Conservation (phyloP, 495 filamentous ascomycete genomes). For the Penicillium samsonianum region DNA sequence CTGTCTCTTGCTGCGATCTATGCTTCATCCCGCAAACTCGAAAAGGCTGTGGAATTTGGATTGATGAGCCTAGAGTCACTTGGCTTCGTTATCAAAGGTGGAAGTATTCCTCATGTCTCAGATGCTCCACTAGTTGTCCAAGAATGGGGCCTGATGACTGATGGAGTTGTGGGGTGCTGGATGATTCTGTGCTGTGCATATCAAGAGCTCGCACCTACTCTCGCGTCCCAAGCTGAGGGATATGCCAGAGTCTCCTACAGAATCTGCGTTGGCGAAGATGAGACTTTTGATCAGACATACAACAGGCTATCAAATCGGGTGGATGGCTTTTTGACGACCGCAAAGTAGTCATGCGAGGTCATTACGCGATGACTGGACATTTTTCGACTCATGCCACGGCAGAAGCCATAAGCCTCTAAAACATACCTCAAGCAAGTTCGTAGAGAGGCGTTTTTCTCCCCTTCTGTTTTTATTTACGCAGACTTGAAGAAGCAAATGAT, state of each 20-base stretch:
- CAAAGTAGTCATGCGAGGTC: too few relatives aligned
- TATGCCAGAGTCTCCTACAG: constrained; percentile 44
- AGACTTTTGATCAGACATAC: constrained; percentile 39
- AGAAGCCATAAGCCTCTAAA: too few relatives aligned
- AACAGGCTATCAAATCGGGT: constrained; percentile 16
- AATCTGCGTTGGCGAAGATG: constrained; percentile 47
- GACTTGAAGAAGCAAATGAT: too few relatives aligned
- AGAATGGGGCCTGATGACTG: constrained; percentile 42
- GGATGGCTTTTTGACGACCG: constrained; percentile 14
- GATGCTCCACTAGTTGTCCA: constrained; percentile 32
- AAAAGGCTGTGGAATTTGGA: constrained; percentile 13
- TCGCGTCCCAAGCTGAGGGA: constrained; percentile 27
- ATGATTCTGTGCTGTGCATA: constrained; percentile 36
- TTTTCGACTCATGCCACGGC: too few relatives aligned
- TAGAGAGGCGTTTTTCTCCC: background rate
- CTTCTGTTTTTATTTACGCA: too few relatives aligned
- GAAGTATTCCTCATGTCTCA: constrained; percentile 15
- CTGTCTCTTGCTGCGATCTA: constrained; percentile 30
- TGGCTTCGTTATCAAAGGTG: constrained; percentile 44
- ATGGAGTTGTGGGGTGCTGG: constrained; percentile 37
- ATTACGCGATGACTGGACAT: too few relatives aligned
- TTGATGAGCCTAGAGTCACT: constrained; percentile 39
- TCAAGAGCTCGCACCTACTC: constrained; percentile 25
- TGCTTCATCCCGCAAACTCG: background rate
- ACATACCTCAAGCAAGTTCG: too few relatives aligned